Percentiles rank a stretch among this genome's conserved stretches.
phyloP scores from a whole-genome alignment of 106 monocot species.

The Dendrobium chrysotoxum region DNA sequence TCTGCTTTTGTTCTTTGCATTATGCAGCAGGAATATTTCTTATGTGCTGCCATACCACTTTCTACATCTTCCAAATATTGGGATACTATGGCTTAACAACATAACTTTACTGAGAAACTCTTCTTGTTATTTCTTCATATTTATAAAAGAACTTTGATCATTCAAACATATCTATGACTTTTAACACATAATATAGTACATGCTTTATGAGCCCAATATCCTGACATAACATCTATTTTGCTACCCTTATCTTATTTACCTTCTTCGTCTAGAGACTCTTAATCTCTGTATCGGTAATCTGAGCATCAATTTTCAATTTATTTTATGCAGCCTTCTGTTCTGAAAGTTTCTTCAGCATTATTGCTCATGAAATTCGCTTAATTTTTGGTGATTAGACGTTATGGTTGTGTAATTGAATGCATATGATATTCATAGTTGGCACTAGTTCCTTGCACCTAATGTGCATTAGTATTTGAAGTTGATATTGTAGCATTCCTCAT shows the following conservation, averaged over 20 bases:
- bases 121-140: not conserved
- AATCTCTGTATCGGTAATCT: not conserved
- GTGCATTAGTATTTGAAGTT: not conserved
- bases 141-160: not conserved
- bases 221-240: not conserved
- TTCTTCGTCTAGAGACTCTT: not conserved
- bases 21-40: no score
- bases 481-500: not conserved
- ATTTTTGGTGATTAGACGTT: not conserved
- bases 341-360: not conserved
- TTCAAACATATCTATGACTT: not conserved
- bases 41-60: no score
- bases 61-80: no score
- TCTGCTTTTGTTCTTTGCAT: not conserved
- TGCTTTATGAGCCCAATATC: not conserved
- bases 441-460: not conserved
- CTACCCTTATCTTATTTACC: not conserved
- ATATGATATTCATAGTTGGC: not conserved
- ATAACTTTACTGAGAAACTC: not conserved
- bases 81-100: no score
- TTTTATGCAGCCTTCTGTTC: not conserved
- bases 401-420: not conserved
- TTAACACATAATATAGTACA: not conserved
- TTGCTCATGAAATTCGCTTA: not conserved
- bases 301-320: not conserved